Percentiles rank a stretch among this genome's conserved stretches.
Conservation (phyloP, 441 rosid genomes). For the Pelargonium fulgidum region DNA sequence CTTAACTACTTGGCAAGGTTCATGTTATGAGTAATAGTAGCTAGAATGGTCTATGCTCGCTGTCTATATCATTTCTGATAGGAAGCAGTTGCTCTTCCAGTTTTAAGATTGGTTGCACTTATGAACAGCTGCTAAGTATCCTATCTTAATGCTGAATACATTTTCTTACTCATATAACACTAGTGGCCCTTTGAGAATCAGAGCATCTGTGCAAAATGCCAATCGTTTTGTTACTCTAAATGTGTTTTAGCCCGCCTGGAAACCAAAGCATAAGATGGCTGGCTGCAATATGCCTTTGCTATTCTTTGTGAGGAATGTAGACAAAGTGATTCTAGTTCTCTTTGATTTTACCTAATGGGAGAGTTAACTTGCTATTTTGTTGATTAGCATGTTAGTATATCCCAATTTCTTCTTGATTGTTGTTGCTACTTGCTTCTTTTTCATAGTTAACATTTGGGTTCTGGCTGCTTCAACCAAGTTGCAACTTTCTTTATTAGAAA, state of each 20-base stretch:
- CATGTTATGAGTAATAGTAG: not conserved
- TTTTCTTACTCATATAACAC: not conserved
- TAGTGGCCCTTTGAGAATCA: not conserved
- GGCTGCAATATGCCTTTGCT: conserved; percentile 3
- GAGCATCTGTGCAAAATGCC: not conserved
- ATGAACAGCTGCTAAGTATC: not conserved
- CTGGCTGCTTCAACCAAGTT: not conserved
- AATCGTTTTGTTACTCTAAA: not conserved
- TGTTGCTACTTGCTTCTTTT: not conserved
- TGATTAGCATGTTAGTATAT: not conserved
- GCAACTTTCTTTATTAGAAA: not conserved
- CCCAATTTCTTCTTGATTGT: not conserved
- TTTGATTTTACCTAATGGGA: not conserved
- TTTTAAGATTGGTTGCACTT: not conserved
- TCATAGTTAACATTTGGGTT: not conserved
- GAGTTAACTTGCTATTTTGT: conserved; percentile 2
- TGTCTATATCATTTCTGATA: not conserved
- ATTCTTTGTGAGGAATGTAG: not conserved
- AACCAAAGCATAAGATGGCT: conserved; percentile 1
- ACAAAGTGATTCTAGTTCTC: not conserved
- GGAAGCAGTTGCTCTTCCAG: not conserved
- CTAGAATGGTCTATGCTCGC: not conserved
- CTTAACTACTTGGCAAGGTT: not conserved
- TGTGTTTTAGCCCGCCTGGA: not conserved
- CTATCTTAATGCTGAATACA: not conserved